These are phyloP conservation scores for Globisporangium nodosum DNA, from an alignment of 352 stramenopile genomes.

Conservation along the genomic window DNA sequence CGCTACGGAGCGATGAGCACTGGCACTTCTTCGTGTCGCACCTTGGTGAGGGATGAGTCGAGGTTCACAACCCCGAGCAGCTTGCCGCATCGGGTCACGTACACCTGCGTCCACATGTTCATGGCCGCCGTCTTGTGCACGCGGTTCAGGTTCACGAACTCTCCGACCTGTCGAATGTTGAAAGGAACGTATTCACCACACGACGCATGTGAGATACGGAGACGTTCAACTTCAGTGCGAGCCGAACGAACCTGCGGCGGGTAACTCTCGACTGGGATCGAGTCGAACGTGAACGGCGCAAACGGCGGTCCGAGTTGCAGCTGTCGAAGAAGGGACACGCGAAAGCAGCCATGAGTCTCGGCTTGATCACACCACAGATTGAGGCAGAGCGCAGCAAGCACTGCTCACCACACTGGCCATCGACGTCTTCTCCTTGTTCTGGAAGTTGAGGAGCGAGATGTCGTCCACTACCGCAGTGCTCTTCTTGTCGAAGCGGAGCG, in stretches of 20 bases:
- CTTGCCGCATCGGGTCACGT: slow-evolving; percentile 67
- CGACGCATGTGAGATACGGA: not conserved
- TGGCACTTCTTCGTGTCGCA: slow-evolving; percentile 40
- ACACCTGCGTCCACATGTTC: slow-evolving; percentile 81
- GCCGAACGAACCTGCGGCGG: slow-evolving; percentile 44
- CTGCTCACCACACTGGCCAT: slow-evolving; percentile 40
- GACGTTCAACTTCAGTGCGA: no score
- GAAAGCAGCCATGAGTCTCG: not conserved
- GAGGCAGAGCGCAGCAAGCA: not conserved
- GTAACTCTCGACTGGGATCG: slow-evolving; percentile 71
- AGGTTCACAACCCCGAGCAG: slow-evolving; percentile 66
- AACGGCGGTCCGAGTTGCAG: slow-evolving; percentile 68
- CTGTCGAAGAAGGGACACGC: slow-evolving; percentile 15
- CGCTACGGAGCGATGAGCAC: slow-evolving; percentile 31
- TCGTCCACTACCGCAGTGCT: slow-evolving; percentile 54
- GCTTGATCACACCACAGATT: not conserved
- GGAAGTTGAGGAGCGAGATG: slow-evolving; percentile 66
- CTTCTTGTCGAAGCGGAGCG: slow-evolving; percentile 65
- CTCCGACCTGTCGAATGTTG: slow-evolving; percentile 30
- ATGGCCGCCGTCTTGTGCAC: slow-evolving; percentile 77
- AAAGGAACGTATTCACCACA: not conserved
- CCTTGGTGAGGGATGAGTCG: slow-evolving; percentile 48
- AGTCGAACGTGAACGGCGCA: slow-evolving; percentile 51
- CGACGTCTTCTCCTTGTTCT: slow-evolving; percentile 40
- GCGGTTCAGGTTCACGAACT: slow-evolving; percentile 60